Percentiles rank a stretch among this genome's conserved stretches.
These are phyloP conservation scores for Plectosphaerella cucumerina DNA, from an alignment of 2,329 filamentous ascomycete genomes.

Conservation along the genomic window DNA sequence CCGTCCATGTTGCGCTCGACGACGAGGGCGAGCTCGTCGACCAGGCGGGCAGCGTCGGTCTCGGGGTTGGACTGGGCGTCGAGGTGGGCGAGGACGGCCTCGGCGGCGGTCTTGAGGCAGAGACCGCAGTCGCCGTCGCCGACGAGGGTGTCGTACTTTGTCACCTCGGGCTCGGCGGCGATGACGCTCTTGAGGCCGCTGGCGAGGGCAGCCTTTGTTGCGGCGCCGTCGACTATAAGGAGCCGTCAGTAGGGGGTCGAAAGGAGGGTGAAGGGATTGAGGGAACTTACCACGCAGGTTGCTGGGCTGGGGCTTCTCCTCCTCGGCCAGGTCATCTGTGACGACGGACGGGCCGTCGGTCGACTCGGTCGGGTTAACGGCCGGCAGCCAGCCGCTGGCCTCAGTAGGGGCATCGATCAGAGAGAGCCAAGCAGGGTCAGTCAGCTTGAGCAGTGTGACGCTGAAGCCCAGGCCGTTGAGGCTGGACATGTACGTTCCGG, in stretches of 20 bases:
- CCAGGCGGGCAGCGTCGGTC: slow-evolving; percentile 30
- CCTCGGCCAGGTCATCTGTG: neutral
- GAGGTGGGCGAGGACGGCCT: slow-evolving; percentile 57
- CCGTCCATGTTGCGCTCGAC: slow-evolving; percentile 71
- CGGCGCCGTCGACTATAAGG: slow-evolving; percentile 1
- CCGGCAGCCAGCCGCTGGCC: slow-evolving; percentile 56
- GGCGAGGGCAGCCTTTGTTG: slow-evolving; percentile 5
- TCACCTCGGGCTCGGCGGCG: slow-evolving; percentile 37
- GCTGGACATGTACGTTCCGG: slow-evolving; percentile 69
- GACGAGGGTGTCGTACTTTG: slow-evolving; percentile 24
- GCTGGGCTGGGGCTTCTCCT: neutral
- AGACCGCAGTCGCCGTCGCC: slow-evolving; percentile 29
- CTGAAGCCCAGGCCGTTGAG: slow-evolving; percentile 70
- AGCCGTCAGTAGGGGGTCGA: neutral
- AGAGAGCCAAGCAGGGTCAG: slow-evolving; percentile 61
- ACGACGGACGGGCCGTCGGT: neutral
- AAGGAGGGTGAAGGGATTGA: neutral
- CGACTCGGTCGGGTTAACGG: neutral
- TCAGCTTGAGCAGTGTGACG: slow-evolving; percentile 56
- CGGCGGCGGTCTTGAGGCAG: slow-evolving; percentile 37
- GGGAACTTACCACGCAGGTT: neutral
- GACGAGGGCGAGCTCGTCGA: slow-evolving; percentile 24
- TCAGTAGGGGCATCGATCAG: slow-evolving; percentile 65
- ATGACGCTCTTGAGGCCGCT: slow-evolving; percentile 4
- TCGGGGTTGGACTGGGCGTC: slow-evolving; percentile 39